phyloP scores from a whole-genome alignment of 306 rosid species.

The Oxytropis ochrocephala region DNA sequence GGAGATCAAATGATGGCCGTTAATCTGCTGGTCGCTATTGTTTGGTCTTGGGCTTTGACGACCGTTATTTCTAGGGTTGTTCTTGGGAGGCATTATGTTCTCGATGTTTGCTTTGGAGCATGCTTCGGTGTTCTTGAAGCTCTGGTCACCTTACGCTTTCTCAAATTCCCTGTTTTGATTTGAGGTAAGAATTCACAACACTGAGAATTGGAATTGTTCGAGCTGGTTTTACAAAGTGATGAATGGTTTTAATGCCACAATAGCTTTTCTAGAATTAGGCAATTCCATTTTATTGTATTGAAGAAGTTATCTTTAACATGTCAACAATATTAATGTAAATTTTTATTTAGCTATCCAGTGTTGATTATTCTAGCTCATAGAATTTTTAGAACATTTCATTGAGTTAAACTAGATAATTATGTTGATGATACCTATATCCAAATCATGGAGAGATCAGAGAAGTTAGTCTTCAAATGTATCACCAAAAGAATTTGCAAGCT shows the following conservation, averaged over 20 bases:
- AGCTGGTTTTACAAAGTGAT: neutral
- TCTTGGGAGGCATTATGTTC: constrained; percentile 69
- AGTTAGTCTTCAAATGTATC: neutral
- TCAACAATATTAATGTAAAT: neutral
- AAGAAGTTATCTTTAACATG: neutral
- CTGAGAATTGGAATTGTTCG: neutral
- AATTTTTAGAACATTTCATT: neutral
- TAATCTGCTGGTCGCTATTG: constrained; percentile 10
- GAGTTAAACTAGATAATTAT: neutral
- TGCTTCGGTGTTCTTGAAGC: constrained; percentile 61
- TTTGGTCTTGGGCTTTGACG: constrained; percentile 49
- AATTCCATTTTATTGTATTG: neutral
- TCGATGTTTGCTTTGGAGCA: constrained; percentile 38
- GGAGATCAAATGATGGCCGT: constrained; percentile 16
- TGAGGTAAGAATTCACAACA: constrained; percentile 28
- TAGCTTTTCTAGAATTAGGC: neutral
- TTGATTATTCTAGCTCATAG: neutral
- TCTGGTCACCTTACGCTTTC: constrained; percentile 40
- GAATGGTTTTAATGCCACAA: neutral
- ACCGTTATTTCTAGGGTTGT: constrained; percentile 54
- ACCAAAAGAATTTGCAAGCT: neutral
- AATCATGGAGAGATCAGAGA: neutral
- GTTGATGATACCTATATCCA: neutral
- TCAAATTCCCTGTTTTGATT: constrained; percentile 16
- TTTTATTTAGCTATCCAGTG: neutral